Base-by-base conservation (phyloP, 345 rosid species). In the Passiflora organensis region DNA sequence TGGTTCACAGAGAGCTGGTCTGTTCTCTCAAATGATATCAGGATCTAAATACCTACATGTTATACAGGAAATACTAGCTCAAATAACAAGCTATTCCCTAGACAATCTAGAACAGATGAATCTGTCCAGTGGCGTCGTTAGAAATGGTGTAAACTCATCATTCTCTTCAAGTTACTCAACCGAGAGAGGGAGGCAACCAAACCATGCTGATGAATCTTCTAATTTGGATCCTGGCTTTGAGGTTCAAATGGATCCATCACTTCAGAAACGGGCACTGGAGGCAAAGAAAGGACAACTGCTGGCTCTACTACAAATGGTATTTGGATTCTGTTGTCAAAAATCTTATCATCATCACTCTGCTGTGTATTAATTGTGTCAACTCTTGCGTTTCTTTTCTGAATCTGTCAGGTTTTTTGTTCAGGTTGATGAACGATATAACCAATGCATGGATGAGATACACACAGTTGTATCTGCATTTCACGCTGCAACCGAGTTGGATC, bases 381-480 rank as follows among this genome's bases (percentile, higher is more conserved):
- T 28, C 8, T 2, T 28, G 5, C 34, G 3, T 8, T 37, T 48
- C 32, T 10, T 6, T 18, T 17, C 10, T 22, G 15, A 60, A 56
- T 46, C 39, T 39, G 43, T 1, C n/a, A n/a, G n/a, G n/a, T 23
- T 11, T 6, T 36, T 6, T 61, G 10, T 43, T 18, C 73, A 88
- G 98, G 98, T 93, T 50, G 99, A 93, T 56, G 91, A 89, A 51
- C 76, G 72, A 55, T 84, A 86, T 68, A 84, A 64, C 67, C 95
- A 81, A 53, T 86, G 99, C 68, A 44, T 82, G 70, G 96, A 86
- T 56, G 99, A 93, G 77, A 75, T 89, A 63, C 99, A 89, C 45
- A 93, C 89, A 5, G 94, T 89, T 55, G 59, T 93, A 64, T 89
- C 96, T 32, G 99, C 99, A n/a, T 93, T 93, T 69, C 96, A 93